Evolutionary conservation across 345 rosid species (phyloP), one percentile per base, ranked within the genome.

Genomic region (Abelmoschus esculentus): DNA sequence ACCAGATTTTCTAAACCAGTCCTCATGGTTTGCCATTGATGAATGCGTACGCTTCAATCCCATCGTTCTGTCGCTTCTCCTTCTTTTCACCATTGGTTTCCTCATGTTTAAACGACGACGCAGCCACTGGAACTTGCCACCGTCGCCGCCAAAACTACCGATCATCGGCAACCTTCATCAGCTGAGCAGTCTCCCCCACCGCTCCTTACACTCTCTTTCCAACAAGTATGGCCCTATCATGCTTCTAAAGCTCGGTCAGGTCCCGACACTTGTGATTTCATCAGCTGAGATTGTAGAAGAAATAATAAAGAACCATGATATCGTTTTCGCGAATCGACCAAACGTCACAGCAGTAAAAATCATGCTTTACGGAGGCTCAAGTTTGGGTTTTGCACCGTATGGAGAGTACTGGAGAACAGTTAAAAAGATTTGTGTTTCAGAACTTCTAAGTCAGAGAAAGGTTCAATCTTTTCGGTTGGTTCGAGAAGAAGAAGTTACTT

Each of bases 211-310:
- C 13, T 13, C 11, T 11, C 56, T 66, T 1, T 66, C 70, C 9
- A 12, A 66, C 3, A 66, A 66, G 32, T 66, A 26, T 13, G 57
- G 70, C 17, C 70, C 70, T 47, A 28, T 32, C 3, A 66, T 66
- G 57, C 70, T 66, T n/a, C 8, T 66, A 44, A 38, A 26, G 56
- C 6, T 66, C 34, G 70, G 57, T 4, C 53, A 66, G 11, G 19
- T 6, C 15, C 70, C 70, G 7, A 9, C 40, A 7, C 57, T 66
- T 0, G 38, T 66, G 32, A 36, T 66, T 44, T 66, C 57, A 14
- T 66, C 42, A 2, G 11, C 70, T 9, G 70, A 66, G 32, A 8
- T n/a, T 28, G 44, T 14, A 3, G 42, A 15, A 32, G 22, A 60
- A 60, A 14, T 60, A 32, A 44, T 15, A 6, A 60, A 60, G 19